Evolutionary conservation across 2,329 filamentous ascomycete genomes (phyloP), one percentile per base, ranked within the genome.

Genomic region (Aspergillus calidoustus): DNA sequence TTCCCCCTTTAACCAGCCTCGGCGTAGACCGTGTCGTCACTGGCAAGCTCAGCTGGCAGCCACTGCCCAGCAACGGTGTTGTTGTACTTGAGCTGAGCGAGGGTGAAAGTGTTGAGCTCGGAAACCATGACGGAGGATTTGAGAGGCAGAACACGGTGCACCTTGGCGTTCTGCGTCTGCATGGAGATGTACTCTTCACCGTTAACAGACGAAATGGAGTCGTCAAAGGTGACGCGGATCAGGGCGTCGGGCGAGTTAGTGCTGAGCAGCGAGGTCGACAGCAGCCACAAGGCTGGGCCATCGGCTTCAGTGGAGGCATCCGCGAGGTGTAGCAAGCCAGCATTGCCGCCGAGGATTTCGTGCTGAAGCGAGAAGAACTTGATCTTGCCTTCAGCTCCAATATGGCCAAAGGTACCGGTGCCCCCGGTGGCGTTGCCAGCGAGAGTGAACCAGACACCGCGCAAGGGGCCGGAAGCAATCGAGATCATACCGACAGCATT

Each of bases 211-310:
- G 44, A 41, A 25, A 57, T 19, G n/a, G 28, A 17, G 15, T 17
- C 25, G 44, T 57, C 46, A 15, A 57, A 57, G 7, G 54, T 50
- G 19, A 57, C 54, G 28, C 54, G 54, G 44, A 57, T 50, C 28
- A 57, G 44, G 5, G 54, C 54, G 23, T 57, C 54, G n/a, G 54
- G 44, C 30, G 54, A 57, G 17, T 50, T 38, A 8, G 23, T 57
- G 54, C 54, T 57, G 30, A 57, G 54, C 28, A 57, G 54, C 43
- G 54, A 57, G 46, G 54, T 57, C 13, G 54, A 57, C 54, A 57
- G 46, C 17, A 50, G 46, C 54, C 54, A 57, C 28, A 57, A n/a
- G 46, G 54, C 54, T 7, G 54, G 54, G 7, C 44, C 46, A n/a
- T 15, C 34, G 34, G 28, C 44, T 0, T 8, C 19, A 31, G 44